These are phyloP conservation scores for Ambrosia artemisiifolia DNA, from an alignment of 129 eudicot species.

Conservation along the genomic window DNA sequence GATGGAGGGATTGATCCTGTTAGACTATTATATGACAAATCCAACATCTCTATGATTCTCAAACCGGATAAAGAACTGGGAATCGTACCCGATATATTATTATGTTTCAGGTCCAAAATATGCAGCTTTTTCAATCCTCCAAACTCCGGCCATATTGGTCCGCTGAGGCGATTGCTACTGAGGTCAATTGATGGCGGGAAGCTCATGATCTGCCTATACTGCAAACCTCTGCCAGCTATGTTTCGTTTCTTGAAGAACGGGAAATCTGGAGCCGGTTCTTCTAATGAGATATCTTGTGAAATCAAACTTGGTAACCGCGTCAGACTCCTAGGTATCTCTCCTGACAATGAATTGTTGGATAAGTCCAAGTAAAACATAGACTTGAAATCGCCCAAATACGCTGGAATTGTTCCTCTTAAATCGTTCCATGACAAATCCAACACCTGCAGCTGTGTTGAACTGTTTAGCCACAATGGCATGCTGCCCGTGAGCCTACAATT, in stretches of 20 bases:
- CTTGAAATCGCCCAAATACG: constrained; percentile 42
- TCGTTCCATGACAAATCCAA: constrained; percentile 65
- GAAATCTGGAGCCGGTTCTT: neutral
- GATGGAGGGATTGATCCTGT: constrained; percentile 48
- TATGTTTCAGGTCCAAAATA: no score
- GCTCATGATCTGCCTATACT: constrained; percentile 40
- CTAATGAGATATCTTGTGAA: constrained; percentile 22
- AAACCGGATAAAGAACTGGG: no score
- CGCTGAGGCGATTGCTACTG: constrained; percentile 41
- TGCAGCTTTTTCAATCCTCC: no score
- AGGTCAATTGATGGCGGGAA: constrained; percentile 53
- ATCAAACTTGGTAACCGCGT: constrained; percentile 37
- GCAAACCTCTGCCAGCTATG: constrained; percentile 13
- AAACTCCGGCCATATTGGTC: constrained; percentile 21
- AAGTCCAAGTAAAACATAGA: constrained; percentile 46
- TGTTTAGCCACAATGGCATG: constrained; percentile 51
- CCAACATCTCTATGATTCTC: no score
- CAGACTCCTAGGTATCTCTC: constrained; percentile 44
- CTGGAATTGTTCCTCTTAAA: constrained; percentile 46
- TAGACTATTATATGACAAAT: constrained; percentile 56
- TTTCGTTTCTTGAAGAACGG: constrained; percentile 41
- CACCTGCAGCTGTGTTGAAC: constrained; percentile 40
- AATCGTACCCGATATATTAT: no score
- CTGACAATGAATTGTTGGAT: constrained; percentile 48
- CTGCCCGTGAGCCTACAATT: constrained; percentile 57